Base-by-base conservation (phyloP, 495 filamentous ascomycete genomes). In the Friedmanniomyces endolithicus region DNA sequence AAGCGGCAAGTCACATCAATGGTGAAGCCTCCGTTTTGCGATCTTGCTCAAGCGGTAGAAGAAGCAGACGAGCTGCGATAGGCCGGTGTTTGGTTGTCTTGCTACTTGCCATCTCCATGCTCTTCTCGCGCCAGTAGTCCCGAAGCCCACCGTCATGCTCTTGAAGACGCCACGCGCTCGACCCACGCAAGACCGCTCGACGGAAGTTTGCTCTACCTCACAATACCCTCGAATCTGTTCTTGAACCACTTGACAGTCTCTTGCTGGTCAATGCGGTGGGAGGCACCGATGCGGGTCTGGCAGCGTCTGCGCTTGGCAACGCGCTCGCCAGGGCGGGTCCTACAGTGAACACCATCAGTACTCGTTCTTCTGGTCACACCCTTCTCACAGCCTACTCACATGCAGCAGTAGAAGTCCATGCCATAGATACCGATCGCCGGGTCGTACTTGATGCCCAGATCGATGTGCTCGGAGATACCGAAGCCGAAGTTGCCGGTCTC, bases 321-420 rank as follows among this genome's bases (percentile, higher is more conserved):
- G 71, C 92, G 89, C 81, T 94, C 88, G 77, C 94, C 94, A 58
- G 90, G 94, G 65, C 94, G 88, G 78, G 88, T 85, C 82, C 82
- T 86, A 55, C 39, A 35, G 48, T 20, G 23, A 12, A 34, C 11
- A 20, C 17, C 33, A 23, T 52, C 22, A 55, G 29, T 39, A 35
- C 48, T n/a, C 44, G 3, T 8, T 16, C 44, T 24, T 47, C 2
- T 22, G 17, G 7, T 9, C 1, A 16, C 8, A 45, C 40, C n/a
- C 31, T 49, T 39, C 29, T 25, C 1, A 41, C 22, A 19, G 17
- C 23, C 44, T 60, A 65, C 80, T 76, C 66, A 84, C 94, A 99
- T 99, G 87, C 90, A 96, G 86, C 84, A 88, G 85, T 95, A 99
- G 82, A 99, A 99, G 80, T 99, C 94, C 94, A 99, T 99, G 75